Percentiles rank a stretch among this genome's conserved stretches.
phyloP scores from a whole-genome alignment of 2,329 filamentous ascomycete species.

The Pyricularia sp. region DNA sequence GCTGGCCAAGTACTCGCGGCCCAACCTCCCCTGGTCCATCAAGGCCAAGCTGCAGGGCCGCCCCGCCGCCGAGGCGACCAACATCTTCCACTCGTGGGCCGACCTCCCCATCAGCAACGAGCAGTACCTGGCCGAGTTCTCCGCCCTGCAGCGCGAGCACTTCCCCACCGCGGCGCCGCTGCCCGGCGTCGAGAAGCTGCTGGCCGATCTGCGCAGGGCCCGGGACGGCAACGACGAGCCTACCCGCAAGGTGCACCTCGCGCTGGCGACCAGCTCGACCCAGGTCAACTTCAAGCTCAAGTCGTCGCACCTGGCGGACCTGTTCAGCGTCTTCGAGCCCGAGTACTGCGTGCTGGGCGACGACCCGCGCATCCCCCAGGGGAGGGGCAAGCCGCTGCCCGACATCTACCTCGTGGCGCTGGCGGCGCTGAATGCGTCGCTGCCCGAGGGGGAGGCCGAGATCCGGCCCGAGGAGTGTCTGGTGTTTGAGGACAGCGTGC shows the following conservation, averaged over 20 bases:
- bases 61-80: conserved; percentile 37
- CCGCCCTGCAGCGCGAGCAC: conserved; percentile 51
- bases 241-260: conserved; percentile 52
- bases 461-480: conserved; percentile 79
- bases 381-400: conserved; percentile 84
- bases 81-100: conserved; percentile 63
- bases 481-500: conserved; percentile 92
- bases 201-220: conserved; percentile 44
- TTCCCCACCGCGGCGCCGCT: conserved; percentile 68
- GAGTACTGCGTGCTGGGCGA: conserved; percentile 75
- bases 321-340: conserved; percentile 53
- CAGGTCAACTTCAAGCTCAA: conserved; percentile 63
- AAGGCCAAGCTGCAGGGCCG: conserved; percentile 71
- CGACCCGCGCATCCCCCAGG: conserved; percentile 60
- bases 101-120: conserved; percentile 63
- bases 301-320: conserved; percentile 44
- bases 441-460: conserved; percentile 46
- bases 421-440: conserved; percentile 65
- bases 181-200: conserved; percentile 60
- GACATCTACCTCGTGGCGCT: conserved; percentile 90
- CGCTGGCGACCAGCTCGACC: conserved; percentile 73
- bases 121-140: conserved; percentile 49
- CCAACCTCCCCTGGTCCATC: conserved; percentile 77
- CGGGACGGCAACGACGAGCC: conserved; percentile 9
- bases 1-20: conserved; percentile 60